Percentiles rank a stretch among this genome's conserved stretches.
These are phyloP conservation scores for Phytopythium cucurbitacearum DNA, from an alignment of 352 stramenopile genomes.

Conservation along the genomic window DNA sequence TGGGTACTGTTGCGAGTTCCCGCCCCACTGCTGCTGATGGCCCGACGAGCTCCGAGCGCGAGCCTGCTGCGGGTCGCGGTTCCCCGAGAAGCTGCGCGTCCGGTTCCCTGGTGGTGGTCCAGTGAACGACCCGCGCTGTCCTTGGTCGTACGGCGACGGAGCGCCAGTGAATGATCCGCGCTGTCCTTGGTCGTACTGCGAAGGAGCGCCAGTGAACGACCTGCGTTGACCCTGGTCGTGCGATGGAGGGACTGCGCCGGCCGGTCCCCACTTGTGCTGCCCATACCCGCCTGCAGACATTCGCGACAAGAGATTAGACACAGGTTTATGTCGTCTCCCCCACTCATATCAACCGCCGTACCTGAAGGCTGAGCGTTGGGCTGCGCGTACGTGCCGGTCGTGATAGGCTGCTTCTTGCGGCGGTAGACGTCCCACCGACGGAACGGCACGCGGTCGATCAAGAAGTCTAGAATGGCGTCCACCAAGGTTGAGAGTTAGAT, in stretches of 20 bases:
- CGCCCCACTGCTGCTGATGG: slow-evolving; percentile 1
- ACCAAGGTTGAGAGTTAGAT: neutral
- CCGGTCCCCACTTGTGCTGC: slow-evolving; percentile 61
- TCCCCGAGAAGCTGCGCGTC: slow-evolving; percentile 1
- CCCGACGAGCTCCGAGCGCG: slow-evolving; percentile 1
- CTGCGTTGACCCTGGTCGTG: slow-evolving; percentile 12
- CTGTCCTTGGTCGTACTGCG: slow-evolving; percentile 1
- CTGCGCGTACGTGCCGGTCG: slow-evolving; percentile 34
- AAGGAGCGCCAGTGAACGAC: slow-evolving; percentile 10
- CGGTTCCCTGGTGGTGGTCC: slow-evolving; percentile 1
- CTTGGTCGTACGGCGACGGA: neutral
- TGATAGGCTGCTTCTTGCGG: slow-evolving; percentile 50
- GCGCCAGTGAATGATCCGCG: slow-evolving; percentile 15
- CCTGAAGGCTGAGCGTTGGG: slow-evolving; percentile 27
- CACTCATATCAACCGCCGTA: slow-evolving; percentile 10
- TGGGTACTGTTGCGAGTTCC: neutral
- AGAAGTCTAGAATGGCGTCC: slow-evolving; percentile 37
- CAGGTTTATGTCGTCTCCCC: neutral
- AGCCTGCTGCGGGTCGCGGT: neutral
- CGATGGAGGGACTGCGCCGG: slow-evolving; percentile 1
- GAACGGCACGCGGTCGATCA: slow-evolving; percentile 76
- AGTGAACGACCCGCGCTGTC: slow-evolving; percentile 17
- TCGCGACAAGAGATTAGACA: slow-evolving; percentile 1
- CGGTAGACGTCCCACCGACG: slow-evolving; percentile 82
- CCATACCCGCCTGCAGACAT: slow-evolving; percentile 43